Base-by-base conservation (phyloP, 768 basidiomycete species). In the Leccinum barrowsii region DNA sequence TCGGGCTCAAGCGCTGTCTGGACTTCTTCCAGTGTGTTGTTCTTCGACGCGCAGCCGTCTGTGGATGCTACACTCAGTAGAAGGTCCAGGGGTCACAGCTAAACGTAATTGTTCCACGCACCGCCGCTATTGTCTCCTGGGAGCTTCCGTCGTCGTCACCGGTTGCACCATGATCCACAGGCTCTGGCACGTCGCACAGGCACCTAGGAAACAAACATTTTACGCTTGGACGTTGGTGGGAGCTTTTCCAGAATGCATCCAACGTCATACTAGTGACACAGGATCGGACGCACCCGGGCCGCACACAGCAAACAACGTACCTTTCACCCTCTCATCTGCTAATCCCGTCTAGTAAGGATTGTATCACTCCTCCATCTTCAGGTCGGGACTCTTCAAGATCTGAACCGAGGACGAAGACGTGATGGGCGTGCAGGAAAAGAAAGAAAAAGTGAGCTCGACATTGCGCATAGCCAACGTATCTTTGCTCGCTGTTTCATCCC, bases 1-100 rank as follows among this genome's bases (percentile, higher is more conserved):
- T 51, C 44, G 50, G 55, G 57, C 35, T 47, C 53, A 55, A 53
- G 56, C 65, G 51, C 28, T 46, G 44, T 19, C n/a, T 22, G 3
- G 17, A 17, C 4, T 17, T 37, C 37, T 37, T 37, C 37, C 35
- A 37, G 35, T 37, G 35, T 7, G 17, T 40, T 7, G 7, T 40
- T 8, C 37, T 40, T 37, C 7, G 15, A 37, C 7, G 35, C 35
- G 15, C 15, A 37, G 35, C 1, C 11, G 11, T 32, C 30, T 32
- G 30, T 32, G n/a, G 7, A 1, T 3, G 15, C n/a, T 35, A 34
- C 34, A 34, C 32, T 34, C 32, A 34, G 12, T 13, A 53, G 10
- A 54, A 28, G 24, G 24, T 24, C 24, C 24, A 24, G 26, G 26
- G 7, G 46, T 15, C 55, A 47, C 24, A 24, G 35, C 58, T 8